Conservation (phyloP, 192 early-diverging fungal species). For the Funneliformis mosseae region DNA sequence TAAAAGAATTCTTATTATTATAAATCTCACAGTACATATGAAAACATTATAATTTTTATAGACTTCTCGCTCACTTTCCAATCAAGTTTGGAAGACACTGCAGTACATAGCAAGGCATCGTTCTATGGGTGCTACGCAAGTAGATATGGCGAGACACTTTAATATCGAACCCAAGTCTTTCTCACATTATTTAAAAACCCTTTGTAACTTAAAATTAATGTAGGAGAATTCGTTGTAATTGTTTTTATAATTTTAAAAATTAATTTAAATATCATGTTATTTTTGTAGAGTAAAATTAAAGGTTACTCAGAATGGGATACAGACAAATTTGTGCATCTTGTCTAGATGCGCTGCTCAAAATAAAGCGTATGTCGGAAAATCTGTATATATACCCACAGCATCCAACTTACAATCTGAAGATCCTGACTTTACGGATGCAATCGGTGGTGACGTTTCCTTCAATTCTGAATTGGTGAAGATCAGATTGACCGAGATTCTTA, state of each 20-base stretch:
- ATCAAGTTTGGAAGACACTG: slow-evolving; percentile 43
- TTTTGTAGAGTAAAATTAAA: slow-evolving; percentile 61
- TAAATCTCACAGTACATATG: not conserved
- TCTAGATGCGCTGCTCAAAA: slow-evolving; percentile 54
- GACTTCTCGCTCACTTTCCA: slow-evolving; percentile 27
- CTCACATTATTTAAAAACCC: slow-evolving; percentile 64
- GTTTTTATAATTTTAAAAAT: not conserved
- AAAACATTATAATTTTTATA: slow-evolving; percentile 17
- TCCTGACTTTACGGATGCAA: slow-evolving; percentile 27
- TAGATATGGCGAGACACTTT: slow-evolving; percentile 56
- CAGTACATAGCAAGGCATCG: slow-evolving; percentile 50
- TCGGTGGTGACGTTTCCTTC: slow-evolving; percentile 43
- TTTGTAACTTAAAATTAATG: slow-evolving; percentile 52
- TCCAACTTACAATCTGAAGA: slow-evolving; percentile 26
- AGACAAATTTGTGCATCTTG: slow-evolving; percentile 63
- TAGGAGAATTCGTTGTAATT: slow-evolving; percentile 31
- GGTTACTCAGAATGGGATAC: slow-evolving; percentile 56
- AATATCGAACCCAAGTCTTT: slow-evolving; percentile 61
- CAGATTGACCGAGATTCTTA: slow-evolving; percentile 56
- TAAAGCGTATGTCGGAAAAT: slow-evolving; percentile 49
- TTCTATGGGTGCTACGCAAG: slow-evolving; percentile 56
- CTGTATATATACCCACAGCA: slow-evolving; percentile 31
- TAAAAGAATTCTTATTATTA: not conserved
- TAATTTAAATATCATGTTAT: not conserved
- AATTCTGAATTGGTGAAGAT: slow-evolving; percentile 60